These are phyloP conservation scores for Gyromitra esculenta DNA, from an alignment of 2,329 filamentous ascomycete genomes.

Conservation along the genomic window DNA sequence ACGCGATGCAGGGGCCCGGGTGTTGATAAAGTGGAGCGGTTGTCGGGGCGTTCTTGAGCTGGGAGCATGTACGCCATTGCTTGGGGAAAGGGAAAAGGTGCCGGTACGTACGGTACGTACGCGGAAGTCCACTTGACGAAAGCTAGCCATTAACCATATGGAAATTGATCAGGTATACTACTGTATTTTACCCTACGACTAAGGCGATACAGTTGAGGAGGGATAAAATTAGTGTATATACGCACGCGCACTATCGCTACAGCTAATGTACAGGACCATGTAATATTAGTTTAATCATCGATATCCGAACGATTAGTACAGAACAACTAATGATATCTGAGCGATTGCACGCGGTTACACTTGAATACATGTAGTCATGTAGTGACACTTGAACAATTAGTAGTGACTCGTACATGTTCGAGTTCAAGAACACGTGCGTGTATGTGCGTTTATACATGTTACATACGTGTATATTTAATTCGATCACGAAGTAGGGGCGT, in stretches of 20 bases:
- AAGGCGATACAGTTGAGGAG: background rate
- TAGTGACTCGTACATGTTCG: background rate
- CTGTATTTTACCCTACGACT: background rate
- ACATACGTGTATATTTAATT: too few species aligned
- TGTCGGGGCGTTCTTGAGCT: background rate
- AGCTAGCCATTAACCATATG: background rate
- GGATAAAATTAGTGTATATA: background rate
- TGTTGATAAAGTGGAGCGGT: background rate
- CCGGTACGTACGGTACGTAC: background rate
- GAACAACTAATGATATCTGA: conserved; percentile 1
- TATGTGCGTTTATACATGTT: too few species aligned
- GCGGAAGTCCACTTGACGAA: background rate
- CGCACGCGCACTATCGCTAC: background rate
- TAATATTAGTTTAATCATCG: background rate
- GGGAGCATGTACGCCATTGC: background rate
- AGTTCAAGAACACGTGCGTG: background rate
- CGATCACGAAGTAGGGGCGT: too few species aligned
- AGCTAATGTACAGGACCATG: background rate
- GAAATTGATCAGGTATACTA: background rate
- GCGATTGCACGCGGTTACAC: background rate
- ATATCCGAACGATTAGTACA: background rate
- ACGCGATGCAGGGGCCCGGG: background rate
- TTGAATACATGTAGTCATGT: background rate
- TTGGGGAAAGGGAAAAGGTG: background rate
- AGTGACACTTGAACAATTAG: background rate